These are phyloP conservation scores for Quercus mongolica DNA, from an alignment of 306 rosid genomes.

Conservation along the genomic window DNA sequence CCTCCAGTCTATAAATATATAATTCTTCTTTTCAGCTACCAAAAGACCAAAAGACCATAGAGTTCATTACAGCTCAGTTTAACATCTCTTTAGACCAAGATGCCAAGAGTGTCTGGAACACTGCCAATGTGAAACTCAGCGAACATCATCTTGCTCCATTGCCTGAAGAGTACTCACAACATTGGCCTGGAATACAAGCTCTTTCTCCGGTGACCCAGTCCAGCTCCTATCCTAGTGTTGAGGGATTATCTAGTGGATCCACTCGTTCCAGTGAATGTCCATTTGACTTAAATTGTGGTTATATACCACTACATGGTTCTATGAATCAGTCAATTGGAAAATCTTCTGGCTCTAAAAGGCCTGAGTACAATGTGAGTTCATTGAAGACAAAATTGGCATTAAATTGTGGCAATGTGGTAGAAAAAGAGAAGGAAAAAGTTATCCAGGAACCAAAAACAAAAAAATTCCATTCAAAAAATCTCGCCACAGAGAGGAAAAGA, in stretches of 20 bases:
- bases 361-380: conserved; percentile 17
- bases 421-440: conserved; percentile 23
- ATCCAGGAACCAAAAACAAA: conserved; percentile 28
- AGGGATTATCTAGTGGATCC: conserved; percentile 55
- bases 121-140: conserved; percentile 21
- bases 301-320: conserved; percentile 16
- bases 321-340: conserved; percentile 20
- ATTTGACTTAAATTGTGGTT: conserved; percentile 31
- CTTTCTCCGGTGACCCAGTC: conserved; percentile 22
- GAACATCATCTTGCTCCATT: conserved; percentile 21
- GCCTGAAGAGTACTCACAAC: conserved; percentile 17
- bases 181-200: conserved; percentile 26
- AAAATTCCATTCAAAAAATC: conserved; percentile 59
- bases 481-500: conserved; percentile 77
- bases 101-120: conserved; percentile 20
- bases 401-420: conserved; percentile 23
- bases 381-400: conserved; percentile 26
- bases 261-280: conserved; percentile 48
- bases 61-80: conserved; percentile 44
- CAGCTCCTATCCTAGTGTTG: conserved; percentile 45
- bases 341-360: conserved; percentile 18
- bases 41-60: conserved; percentile 43
- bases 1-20: not conserved
- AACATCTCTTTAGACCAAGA: conserved; percentile 42
- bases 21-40: conserved; percentile 50